A percentile compares a stretch with the other conserved stretches of the same genome.
Evolutionary conservation across 495 filamentous ascomycete species (phyloP).

Genomic region (Neurospora sp.): DNA sequence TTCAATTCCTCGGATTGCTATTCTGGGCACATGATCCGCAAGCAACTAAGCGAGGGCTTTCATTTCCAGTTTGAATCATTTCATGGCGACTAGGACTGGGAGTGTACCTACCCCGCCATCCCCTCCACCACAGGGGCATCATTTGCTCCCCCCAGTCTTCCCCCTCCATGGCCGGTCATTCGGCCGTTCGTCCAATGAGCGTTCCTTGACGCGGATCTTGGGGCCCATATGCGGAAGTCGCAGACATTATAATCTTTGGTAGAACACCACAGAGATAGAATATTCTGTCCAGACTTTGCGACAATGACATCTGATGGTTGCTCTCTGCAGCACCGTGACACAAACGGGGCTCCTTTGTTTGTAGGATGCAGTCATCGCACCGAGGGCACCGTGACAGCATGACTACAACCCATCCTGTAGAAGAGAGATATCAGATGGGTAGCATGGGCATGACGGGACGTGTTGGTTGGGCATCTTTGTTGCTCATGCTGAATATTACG

Average conservation of each 20-base stretch:
- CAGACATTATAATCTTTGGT: neutral
- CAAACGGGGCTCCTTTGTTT: neutral
- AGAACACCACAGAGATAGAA: accelerated
- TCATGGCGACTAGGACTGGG: neutral
- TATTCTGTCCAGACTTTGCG: neutral
- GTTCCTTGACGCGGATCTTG: neutral
- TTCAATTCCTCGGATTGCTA: neutral
- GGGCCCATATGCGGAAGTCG: neutral
- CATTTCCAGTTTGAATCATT: neutral
- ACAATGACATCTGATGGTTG: neutral
- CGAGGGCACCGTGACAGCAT: neutral
- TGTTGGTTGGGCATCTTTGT: neutral
- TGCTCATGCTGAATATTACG: neutral
- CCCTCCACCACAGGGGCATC: neutral
- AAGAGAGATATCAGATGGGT: neutral
- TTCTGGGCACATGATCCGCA: neutral
- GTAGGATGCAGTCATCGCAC: neutral
- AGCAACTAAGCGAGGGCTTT: neutral
- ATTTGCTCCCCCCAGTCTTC: neutral
- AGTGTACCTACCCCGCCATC: neutral
- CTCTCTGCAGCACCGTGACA: neutral
- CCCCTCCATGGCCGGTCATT: neutral
- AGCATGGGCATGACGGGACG: neutral
- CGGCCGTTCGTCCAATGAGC: neutral
- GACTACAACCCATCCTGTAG: neutral